A percentile compares a stretch with the other conserved stretches of the same genome.
phyloP scores from a whole-genome alignment of 2,329 filamentous ascomycete genomes.

The Colletotrichum simmondsii region DNA sequence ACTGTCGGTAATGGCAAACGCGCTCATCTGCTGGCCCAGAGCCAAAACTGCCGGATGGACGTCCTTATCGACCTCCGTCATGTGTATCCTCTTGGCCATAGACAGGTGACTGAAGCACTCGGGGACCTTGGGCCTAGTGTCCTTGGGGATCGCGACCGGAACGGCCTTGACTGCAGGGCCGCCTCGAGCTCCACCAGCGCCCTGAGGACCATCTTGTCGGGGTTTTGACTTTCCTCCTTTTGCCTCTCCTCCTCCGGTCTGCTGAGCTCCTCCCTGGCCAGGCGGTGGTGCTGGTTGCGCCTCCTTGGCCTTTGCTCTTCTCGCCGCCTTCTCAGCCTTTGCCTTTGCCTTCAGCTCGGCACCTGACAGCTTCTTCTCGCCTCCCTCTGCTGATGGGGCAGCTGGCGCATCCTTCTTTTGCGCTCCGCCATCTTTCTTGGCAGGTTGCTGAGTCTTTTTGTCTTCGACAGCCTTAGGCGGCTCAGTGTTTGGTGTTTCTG shows the following conservation, averaged over 20 bases:
- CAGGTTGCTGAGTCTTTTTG: constrained; percentile 21
- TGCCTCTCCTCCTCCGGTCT: constrained; percentile 49
- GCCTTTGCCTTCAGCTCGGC: constrained; percentile 89
- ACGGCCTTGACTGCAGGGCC: constrained; percentile 47
- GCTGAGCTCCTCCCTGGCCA: constrained; percentile 49
- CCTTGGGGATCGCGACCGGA: constrained; percentile 54
- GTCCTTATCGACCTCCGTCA: constrained; percentile 73
- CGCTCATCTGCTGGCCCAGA: constrained; percentile 89
- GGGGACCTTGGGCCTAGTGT: constrained; percentile 69
- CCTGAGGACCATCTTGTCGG: constrained; percentile 55
- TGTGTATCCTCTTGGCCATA: constrained; percentile 67
- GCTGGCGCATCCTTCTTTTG: constrained; percentile 15
- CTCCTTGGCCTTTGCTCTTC: constrained; percentile 78
- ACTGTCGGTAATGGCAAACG: constrained; percentile 89
- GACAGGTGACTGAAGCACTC: constrained; percentile 87
- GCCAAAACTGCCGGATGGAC: constrained; percentile 89
- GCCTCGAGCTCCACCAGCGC: constrained; percentile 43
- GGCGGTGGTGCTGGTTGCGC: constrained; percentile 56
- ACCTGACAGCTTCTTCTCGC: constrained; percentile 70
- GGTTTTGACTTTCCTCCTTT: constrained; percentile 60
- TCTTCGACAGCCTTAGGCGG: constrained; percentile 15
- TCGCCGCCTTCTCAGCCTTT: constrained; percentile 91
- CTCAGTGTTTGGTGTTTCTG: constrained; percentile 27
- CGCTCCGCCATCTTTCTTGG: constrained; percentile 23
- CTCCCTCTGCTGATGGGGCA: constrained; percentile 35